These are phyloP conservation scores for Monosporascus sp. DNA, from an alignment of 2,329 filamentous ascomycete species.

Conservation along the genomic window DNA sequence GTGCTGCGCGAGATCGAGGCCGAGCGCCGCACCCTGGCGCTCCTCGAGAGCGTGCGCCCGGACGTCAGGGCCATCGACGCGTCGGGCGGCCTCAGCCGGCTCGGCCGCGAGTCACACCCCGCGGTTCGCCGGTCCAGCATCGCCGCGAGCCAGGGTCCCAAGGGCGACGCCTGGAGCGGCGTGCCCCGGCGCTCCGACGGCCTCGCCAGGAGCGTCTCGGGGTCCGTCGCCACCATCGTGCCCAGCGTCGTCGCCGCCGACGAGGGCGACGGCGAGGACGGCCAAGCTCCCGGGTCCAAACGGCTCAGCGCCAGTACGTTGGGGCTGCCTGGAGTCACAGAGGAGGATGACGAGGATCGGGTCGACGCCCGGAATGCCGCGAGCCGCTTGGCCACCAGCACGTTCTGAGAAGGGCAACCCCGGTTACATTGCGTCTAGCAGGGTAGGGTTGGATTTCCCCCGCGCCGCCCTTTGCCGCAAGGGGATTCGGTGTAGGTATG, in stretches of 20 bases:
- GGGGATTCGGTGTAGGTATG: too few relatives aligned
- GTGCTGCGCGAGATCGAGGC: slow-evolving; percentile 93
- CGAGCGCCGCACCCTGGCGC: slow-evolving; percentile 83
- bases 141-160: slow-evolving; percentile 86
- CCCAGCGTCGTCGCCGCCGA: slow-evolving; percentile 35
- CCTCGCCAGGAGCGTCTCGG: slow-evolving; percentile 70
- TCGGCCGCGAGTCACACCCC: slow-evolving; percentile 86
- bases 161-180: slow-evolving; percentile 97
- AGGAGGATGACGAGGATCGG: slow-evolving; percentile 87
- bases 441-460: too few relatives aligned
- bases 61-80: slow-evolving; percentile 91
- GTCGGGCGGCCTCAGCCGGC: slow-evolving; percentile 79
- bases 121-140: slow-evolving; percentile 66
- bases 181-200: slow-evolving; percentile 78
- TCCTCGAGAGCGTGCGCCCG: slow-evolving; percentile 86
- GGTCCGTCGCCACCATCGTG: slow-evolving; percentile 60
- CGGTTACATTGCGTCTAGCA: too few relatives aligned
- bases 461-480: too few relatives aligned
- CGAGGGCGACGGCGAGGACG: slow-evolving; percentile 49
- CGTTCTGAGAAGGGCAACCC: slow-evolving; percentile 56
- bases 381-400: slow-evolving; percentile 87
- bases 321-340: slow-evolving; percentile 54
- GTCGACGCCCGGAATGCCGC: slow-evolving; percentile 95
- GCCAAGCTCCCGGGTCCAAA: slow-evolving; percentile 29
- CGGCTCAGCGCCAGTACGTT: slow-evolving; percentile 33